Conservation (phyloP, 225 moss, liverwort and hornwort species). For the Asterella californica region DNA sequence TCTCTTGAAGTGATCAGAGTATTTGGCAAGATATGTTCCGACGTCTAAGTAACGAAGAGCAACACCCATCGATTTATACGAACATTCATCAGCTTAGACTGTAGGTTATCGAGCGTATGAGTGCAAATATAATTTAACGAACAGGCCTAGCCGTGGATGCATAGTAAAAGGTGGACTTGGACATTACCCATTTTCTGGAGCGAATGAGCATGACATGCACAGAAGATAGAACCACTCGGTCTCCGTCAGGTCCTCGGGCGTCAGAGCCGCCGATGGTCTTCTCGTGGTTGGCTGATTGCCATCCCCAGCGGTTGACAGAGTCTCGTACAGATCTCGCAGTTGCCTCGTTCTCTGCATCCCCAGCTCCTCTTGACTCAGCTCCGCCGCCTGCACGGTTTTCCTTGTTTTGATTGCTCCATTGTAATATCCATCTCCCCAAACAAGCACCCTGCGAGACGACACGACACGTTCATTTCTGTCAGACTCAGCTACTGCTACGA, state of each 20-base stretch:
- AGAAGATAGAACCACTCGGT: constrained; percentile 98
- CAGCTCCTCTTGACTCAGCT: constrained; percentile 83
- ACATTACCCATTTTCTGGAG: constrained; percentile 71
- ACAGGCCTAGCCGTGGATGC: too few relatives aligned
- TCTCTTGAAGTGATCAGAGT: background rate
- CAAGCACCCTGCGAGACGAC: constrained; percentile 46
- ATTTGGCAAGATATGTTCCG: background rate
- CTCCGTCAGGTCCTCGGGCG: constrained; percentile 92
- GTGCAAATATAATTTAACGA: too few relatives aligned
- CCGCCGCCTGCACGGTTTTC: constrained; percentile 71
- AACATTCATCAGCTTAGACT: background rate
- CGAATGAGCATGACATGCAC: constrained; percentile 91
- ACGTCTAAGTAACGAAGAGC: background rate
- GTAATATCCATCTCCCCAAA: constrained; percentile 93
- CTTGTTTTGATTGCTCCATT: constrained; percentile 87
- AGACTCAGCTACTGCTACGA: background rate
- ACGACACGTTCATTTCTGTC: background rate
- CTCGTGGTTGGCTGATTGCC: constrained; percentile 47
- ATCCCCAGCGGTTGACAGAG: constrained; percentile 46
- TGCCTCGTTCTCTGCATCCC: constrained; percentile 90
- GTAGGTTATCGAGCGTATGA: background rate
- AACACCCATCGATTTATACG: background rate
- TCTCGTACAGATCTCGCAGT: constrained; percentile 80
- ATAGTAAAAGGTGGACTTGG: background rate
- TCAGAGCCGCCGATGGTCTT: constrained; percentile 83